These are phyloP conservation scores for Mentha longifolia DNA, from an alignment of 257 asterid genomes.

Conservation along the genomic window DNA sequence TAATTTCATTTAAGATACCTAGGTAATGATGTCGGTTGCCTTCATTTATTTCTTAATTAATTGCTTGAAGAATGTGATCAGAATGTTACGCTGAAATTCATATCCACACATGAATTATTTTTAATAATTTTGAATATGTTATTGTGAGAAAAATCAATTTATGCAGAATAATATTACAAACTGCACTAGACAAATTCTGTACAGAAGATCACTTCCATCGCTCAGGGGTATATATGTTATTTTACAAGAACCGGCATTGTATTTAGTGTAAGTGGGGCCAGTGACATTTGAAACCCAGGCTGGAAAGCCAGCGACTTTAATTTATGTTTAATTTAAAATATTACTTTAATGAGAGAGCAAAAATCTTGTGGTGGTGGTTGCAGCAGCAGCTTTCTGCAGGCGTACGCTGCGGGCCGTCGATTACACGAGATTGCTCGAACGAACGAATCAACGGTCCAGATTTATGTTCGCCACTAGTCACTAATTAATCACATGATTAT, in stretches of 20 bases:
- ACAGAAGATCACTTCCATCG: too few species aligned
- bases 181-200: too few species aligned
- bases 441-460: conserved; percentile 14
- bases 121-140: too few species aligned
- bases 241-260: not conserved
- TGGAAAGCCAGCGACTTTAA: conserved; percentile 43
- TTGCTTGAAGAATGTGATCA: not conserved
- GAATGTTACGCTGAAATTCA: not conserved
- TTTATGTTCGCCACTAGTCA: conserved; percentile 10
- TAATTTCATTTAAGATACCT: not conserved
- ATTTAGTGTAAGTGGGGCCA: conserved; percentile 36
- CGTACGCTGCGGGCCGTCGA: conserved; percentile 24
- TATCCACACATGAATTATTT: not conserved
- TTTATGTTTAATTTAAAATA: conserved; percentile 24
- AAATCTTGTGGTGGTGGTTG: conserved; percentile 39
- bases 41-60: not conserved
- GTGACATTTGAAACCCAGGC: conserved; percentile 41
- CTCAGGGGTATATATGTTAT: conserved; percentile 28
- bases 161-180: too few species aligned
- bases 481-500: conserved; percentile 7
- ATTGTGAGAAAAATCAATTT: too few species aligned
- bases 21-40: not conserved
- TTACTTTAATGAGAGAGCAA: conserved; percentile 27
- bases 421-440: not conserved
- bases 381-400: conserved; percentile 15